Conservation (phyloP, 768 basidiomycete genomes). For the Boletus reticuloceps region DNA sequence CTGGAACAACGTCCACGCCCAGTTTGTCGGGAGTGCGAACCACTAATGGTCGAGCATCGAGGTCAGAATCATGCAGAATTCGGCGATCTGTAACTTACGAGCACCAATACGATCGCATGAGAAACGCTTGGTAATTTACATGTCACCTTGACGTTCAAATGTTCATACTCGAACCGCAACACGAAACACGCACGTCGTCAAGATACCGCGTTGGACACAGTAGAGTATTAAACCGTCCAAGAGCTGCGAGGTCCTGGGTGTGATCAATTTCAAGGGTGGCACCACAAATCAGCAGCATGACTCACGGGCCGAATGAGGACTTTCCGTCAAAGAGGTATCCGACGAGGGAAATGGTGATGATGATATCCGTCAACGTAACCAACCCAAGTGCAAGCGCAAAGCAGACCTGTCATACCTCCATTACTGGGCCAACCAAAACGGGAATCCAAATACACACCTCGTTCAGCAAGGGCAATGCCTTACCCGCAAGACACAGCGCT, state of each 20-base stretch:
- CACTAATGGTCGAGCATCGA: slow-evolving; percentile 1
- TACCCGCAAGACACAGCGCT: neutral
- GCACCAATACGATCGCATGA: slow-evolving; percentile 2
- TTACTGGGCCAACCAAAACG: too few species aligned
- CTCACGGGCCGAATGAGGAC: slow-evolving; percentile 5
- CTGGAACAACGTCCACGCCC: slow-evolving; percentile 11
- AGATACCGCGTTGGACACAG: slow-evolving; percentile 12
- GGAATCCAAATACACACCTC: neutral
- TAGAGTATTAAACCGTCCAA: slow-evolving; percentile 9
- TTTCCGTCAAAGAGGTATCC: slow-evolving; percentile 6
- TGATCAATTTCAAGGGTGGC: neutral
- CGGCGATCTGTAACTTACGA: slow-evolving; percentile 1
- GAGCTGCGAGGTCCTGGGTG: neutral
- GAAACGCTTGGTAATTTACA: neutral
- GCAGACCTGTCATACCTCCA: neutral
- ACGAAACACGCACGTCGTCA: slow-evolving; percentile 10
- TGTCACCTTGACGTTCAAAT: neutral
- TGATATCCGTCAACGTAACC: slow-evolving; percentile 14
- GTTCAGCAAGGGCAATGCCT: neutral
- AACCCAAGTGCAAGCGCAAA: slow-evolving; percentile 9
- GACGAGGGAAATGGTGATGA: slow-evolving; percentile 14
- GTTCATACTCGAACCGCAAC: neutral
- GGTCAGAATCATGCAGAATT: too few species aligned
- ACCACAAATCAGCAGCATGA: neutral
- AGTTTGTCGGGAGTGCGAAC: neutral